Base-by-base conservation (phyloP, 2,329 filamentous ascomycete genomes). In the Apiospora arundinis region DNA sequence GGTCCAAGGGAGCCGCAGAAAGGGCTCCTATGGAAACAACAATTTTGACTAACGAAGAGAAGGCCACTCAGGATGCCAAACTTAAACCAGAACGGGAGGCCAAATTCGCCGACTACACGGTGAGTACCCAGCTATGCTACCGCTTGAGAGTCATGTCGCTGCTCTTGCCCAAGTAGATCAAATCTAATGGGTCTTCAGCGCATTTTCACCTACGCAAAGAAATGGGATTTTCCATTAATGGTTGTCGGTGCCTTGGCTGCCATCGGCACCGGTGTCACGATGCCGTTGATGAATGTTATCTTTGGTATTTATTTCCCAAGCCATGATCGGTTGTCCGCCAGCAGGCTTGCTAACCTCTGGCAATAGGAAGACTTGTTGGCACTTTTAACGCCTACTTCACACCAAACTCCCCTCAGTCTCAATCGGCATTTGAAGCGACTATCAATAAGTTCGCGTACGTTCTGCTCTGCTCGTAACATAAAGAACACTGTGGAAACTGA, bases 261-360 rank as follows among this genome's bases (percentile, higher is more conserved):
- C 21, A 82, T 88, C 12, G 87, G 84, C 28, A 83, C 87, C 1
- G 88, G 88, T 70, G 78, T 85, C 63, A 81, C 82, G 78, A 68
- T 91, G 66, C 89, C 89, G 0, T 75, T 91, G 67, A 88, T 91
- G 85, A 91, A 90, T 70, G 83, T 90, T 16, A 81, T 90, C 18
- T 90, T 90, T 76, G 88, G 87, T 84, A 80, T 40, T 6, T 8
- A n/a, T 32, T 8, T 1, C 16, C 32, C 16, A 11, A 76, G 78
- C 7, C 32, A 52, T 65, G 4, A 8, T 1, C 8, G 8, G 12
- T 25, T 49, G 23, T 37, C 4, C 16, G 32, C 18, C 18, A 32
- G 32, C n/a, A 32, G 9, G 21, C n/a, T 66, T 68, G 69, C 73
- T 76, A 69, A 73, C 71, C 18, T 32, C 2, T 65, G 32, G 71